Evolutionary conservation across 805 yeast species (phyloP), one percentile per base, ranked within the genome.

Genomic region (Myxozyma vanderwaltii): DNA sequence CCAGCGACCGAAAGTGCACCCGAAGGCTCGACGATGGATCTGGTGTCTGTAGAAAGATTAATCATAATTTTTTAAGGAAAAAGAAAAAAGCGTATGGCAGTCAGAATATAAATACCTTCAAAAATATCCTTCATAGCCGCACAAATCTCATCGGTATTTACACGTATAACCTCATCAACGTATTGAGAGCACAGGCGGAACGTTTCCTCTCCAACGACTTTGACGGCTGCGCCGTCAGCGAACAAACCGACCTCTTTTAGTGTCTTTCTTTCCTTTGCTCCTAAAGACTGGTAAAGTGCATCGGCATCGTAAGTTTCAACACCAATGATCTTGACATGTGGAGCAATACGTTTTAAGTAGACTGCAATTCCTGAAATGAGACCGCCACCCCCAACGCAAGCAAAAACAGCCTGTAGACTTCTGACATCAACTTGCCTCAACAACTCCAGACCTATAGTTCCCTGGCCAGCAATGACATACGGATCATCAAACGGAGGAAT

Each of bases 401-500:
- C 84, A 71, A 94, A 94, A 1, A 94, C 87, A 1, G 98, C 98
- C 67, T 82, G 82, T 36, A 64, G 49, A n/a, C 39, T 48, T 46
- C 49, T 55, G 51, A 86, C 78, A 64, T 89, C 85, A 35, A 91
- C 81, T 76, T 94, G 99, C 72, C 97, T 84, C 56, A 94, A 76
- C 26, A 94, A 77, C 75, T 94, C 99, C 82, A 91, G 82, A 2
- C 96, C 99, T 63, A 92, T 86, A 26, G 99, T 94, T 60, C 98
- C 99, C 75, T 94, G 99, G 24, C 99, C 99, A 7, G 99, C 99
- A 75, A 94, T 90, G 65, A 94, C 97, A 67, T 86, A 89, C 1
- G 99, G 99, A 70, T 94, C 97, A 71, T 94, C 96, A 72, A 94
- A 94, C 0, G 99, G 99, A n/a, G 99, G 99, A 46, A 94, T 88